Conservation (phyloP, 176 grass and related monocot genomes). For the Ampelocalamus luodianensis region DNA sequence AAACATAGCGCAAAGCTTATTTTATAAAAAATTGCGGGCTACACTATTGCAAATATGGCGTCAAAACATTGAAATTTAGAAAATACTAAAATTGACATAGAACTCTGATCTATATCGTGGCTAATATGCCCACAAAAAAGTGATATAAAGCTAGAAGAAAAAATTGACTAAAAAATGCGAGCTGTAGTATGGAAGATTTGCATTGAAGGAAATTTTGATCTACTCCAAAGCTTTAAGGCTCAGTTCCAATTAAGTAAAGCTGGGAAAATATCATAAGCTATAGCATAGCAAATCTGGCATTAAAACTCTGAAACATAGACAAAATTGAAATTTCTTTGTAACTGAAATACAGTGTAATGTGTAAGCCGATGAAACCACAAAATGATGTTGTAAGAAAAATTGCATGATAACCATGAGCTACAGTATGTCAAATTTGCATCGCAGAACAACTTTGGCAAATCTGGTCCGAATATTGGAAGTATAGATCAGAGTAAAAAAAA, state of each 20-base stretch:
- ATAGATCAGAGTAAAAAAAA: too few relatives aligned
- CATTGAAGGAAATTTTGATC: background rate
- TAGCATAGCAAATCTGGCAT: background rate
- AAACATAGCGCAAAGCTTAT: background rate
- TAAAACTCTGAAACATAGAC: too few relatives aligned
- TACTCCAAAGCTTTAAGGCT: background rate
- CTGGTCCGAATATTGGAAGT: too few relatives aligned
- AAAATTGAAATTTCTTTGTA: too few relatives aligned
- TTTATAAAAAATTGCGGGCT: background rate
- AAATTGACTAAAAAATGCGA: background rate
- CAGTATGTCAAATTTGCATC: too few relatives aligned
- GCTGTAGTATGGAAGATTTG: too few relatives aligned
- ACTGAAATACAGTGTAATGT: too few relatives aligned
- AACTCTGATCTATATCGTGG: background rate
- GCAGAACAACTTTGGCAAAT: too few relatives aligned
- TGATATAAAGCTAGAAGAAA: background rate
- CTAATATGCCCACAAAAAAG: background rate
- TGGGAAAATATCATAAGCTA: background rate
- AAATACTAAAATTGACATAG: background rate
- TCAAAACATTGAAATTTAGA: background rate
- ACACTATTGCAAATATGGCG: background rate
- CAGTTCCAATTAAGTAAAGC: background rate
- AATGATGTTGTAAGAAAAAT: too few relatives aligned
- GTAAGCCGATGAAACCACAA: too few relatives aligned
- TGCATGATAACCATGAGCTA: too few relatives aligned